Conservation (phyloP, 495 filamentous ascomycete species). For the Aspergillus hancockii region DNA sequence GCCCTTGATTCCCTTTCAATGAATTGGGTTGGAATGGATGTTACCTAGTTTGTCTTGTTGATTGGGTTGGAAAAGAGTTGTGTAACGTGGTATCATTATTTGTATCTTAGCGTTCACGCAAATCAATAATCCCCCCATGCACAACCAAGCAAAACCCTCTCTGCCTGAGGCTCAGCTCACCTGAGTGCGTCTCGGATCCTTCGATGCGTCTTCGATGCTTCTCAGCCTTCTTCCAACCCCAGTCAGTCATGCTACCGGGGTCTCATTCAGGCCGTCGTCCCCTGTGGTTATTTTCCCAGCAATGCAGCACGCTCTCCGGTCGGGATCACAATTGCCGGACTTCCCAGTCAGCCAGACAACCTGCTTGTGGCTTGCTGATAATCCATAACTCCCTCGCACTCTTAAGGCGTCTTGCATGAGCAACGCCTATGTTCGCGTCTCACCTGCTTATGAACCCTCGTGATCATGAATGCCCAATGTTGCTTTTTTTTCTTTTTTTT, state of each 20-base stretch:
- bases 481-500: conserved; percentile 3
- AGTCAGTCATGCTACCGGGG: conserved; percentile 22
- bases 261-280: conserved; percentile 4
- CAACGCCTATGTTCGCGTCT: conserved; percentile 12
- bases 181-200: conserved; percentile 25
- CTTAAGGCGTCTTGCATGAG: conserved; percentile 17
- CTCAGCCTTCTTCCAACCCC: conserved; percentile 21
- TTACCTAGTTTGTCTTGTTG: neutral
- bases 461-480: conserved; percentile 11
- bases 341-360: conserved; percentile 17
- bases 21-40: neutral
- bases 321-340: conserved; percentile 9
- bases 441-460: conserved; percentile 12
- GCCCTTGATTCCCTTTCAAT: neutral
- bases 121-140: neutral
- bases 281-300: neutral
- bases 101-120: neutral
- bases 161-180: conserved; percentile 21
- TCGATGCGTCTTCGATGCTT: conserved; percentile 44
- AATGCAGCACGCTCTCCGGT: conserved; percentile 10
- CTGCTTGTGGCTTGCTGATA: conserved; percentile 23
- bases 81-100: neutral
- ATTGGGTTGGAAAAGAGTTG: neutral
- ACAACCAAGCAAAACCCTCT: neutral
- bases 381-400: conserved; percentile 8